phyloP scores from a whole-genome alignment of 176 grass and related monocot species.

The Echinochloa phyllopogon region DNA sequence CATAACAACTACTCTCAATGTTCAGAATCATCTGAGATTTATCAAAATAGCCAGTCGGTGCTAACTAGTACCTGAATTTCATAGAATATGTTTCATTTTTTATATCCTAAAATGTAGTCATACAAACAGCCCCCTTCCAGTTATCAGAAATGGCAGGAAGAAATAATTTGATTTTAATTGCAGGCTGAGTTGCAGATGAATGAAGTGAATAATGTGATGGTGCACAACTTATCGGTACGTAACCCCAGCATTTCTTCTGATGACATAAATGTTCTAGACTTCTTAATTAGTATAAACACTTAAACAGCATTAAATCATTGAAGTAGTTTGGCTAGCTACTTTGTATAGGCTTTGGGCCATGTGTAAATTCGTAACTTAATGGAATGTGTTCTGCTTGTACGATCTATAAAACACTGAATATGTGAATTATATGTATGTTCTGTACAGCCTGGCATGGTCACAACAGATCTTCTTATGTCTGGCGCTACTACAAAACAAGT shows the following conservation, averaged over 20 bases:
- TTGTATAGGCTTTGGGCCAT: constrained; percentile 28
- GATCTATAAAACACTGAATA: constrained; percentile 24
- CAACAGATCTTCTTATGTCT: constrained; percentile 98
- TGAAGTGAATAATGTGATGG: constrained; percentile 98
- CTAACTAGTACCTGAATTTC: constrained; percentile 11
- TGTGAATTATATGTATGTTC: constrained; percentile 22
- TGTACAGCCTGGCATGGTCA: constrained; percentile 99
- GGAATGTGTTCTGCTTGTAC: constrained; percentile 4
- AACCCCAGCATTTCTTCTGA: constrained; percentile 9
- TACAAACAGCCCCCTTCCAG: background rate
- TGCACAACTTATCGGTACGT: constrained; percentile 93
- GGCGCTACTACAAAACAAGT: constrained; percentile 99
- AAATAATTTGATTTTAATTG: constrained; percentile 46
- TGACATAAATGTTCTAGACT: constrained; percentile 30
- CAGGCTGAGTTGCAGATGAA: constrained; percentile 99
- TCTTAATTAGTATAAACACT: background rate
- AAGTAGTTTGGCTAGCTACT: constrained; percentile 34
- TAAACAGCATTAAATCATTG: constrained; percentile 2
- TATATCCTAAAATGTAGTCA: background rate
- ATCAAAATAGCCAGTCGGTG: constrained; percentile 3
- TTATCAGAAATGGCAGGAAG: constrained; percentile 23
- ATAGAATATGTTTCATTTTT: constrained; percentile 2
- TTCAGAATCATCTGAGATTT: background rate
- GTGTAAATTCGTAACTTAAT: constrained; percentile 1
- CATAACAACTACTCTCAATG: constrained; percentile 15